phyloP scores from a whole-genome alignment of 768 basidiomycete genomes.

The Agaricus blazei region DNA sequence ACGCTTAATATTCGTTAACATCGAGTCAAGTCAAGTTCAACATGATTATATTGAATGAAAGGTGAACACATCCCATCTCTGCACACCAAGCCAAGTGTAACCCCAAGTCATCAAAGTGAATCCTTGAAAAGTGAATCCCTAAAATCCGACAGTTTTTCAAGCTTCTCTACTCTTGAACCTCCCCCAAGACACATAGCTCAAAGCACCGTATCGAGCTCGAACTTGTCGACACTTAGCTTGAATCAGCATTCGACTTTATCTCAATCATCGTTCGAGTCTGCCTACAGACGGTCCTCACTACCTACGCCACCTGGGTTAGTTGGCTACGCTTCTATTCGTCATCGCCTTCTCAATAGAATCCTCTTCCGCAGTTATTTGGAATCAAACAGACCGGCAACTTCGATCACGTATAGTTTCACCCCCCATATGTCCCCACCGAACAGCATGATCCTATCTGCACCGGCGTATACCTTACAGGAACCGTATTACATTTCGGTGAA shows the following conservation, averaged over 20 bases:
- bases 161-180: constrained; percentile 7
- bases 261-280: constrained; percentile 21
- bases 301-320: constrained; percentile 25
- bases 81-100: background rate
- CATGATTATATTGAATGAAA: constrained; percentile 1
- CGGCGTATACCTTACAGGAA: constrained; percentile 20
- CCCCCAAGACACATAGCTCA: constrained; percentile 1
- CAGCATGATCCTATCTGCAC: constrained; percentile 33
- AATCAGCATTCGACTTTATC: constrained; percentile 19
- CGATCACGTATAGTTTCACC: constrained; percentile 35
- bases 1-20: background rate
- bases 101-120: background rate
- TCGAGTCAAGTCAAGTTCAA: background rate
- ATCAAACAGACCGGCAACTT: constrained; percentile 21
- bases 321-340: background rate
- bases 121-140: background rate
- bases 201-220: background rate
- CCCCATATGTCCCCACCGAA: constrained; percentile 30
- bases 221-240: constrained; percentile 15
- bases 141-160: constrained; percentile 10
- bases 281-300: background rate
- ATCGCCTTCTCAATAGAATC: background rate
- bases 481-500: constrained; percentile 41
- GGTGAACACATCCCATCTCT: background rate
- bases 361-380: constrained; percentile 19